Evolutionary conservation across 805 yeast species (phyloP).

Genomic region (Sugiyamaella smithiae): DNA sequence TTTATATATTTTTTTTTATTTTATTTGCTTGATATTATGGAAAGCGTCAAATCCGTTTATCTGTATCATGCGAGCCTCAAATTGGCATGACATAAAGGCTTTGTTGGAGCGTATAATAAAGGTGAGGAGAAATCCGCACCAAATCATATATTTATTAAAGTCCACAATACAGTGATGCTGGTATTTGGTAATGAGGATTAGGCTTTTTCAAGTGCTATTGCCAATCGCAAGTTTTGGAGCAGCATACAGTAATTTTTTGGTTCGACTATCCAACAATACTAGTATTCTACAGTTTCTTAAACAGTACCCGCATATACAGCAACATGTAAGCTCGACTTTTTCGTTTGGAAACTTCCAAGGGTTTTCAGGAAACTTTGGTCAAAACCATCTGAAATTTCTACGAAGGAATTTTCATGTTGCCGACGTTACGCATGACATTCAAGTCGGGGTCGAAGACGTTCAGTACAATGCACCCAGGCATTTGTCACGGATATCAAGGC

Average conservation of each 20-base stretch:
- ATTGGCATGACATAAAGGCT: too few species aligned
- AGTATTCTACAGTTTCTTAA: constrained; percentile 26
- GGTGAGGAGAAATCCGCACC: too few species aligned
- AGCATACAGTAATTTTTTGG: constrained; percentile 20
- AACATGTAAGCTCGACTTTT: constrained; percentile 48
- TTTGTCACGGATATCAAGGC: constrained; percentile 32
- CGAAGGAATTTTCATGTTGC: constrained; percentile 25
- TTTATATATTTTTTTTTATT: too few species aligned
- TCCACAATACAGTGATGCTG: too few species aligned
- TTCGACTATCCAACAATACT: constrained; percentile 27
- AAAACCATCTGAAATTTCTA: constrained; percentile 43
- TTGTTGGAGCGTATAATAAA: too few species aligned
- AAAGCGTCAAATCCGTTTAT: too few species aligned
- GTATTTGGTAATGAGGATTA: too few species aligned
- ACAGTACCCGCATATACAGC: constrained; percentile 44
- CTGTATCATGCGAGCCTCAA: too few species aligned
- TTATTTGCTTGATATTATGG: too few species aligned
- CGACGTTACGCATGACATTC: constrained; percentile 54
- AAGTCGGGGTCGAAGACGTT: constrained; percentile 51
- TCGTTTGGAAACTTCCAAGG: constrained; percentile 72
- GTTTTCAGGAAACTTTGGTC: constrained; percentile 59
- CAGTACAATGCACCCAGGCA: constrained; percentile 56
- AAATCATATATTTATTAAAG: too few species aligned
- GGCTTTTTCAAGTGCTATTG: too few species aligned
- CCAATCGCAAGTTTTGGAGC: too few species aligned